Conservation (phyloP, 208 protist species). For the Leptomonas pyrrhocoris region DNA sequence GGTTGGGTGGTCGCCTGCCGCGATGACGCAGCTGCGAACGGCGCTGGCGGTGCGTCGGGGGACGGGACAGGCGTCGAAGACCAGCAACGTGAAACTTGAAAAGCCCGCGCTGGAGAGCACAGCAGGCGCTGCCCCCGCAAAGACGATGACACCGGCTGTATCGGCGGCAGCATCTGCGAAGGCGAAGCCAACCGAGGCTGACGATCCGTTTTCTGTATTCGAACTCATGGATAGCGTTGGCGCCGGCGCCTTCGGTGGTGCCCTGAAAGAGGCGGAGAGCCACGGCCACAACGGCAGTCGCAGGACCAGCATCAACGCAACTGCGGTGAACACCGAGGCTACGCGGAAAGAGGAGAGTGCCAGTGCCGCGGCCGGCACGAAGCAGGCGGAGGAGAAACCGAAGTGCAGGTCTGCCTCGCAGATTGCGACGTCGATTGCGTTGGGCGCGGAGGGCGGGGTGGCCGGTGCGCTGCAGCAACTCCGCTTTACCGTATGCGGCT, state of each 20-base stretch:
- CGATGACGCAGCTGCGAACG: conserved; percentile 29
- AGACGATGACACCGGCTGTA: neutral
- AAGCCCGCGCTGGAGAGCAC: neutral
- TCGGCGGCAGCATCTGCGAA: neutral
- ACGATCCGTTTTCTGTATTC: conserved; percentile 29
- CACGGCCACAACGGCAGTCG: neutral
- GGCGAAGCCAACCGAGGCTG: neutral
- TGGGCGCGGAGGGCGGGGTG: conserved; percentile 9
- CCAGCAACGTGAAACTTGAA: neutral
- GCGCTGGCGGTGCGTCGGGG: conserved; percentile 20
- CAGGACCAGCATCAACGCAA: neutral
- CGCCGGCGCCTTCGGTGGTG: neutral
- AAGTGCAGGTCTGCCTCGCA: neutral
- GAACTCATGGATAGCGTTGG: conserved; percentile 19
- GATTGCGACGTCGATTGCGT: conserved; percentile 20
- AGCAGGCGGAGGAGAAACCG: neutral
- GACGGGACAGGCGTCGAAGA: conserved; percentile 1
- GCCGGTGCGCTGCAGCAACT: conserved; percentile 16
- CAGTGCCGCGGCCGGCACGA: neutral
- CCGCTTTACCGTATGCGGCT: conserved; percentile 17
- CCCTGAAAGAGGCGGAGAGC: conserved; percentile 12
- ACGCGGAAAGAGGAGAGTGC: neutral
- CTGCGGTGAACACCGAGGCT: no score
- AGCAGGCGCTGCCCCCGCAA: neutral
- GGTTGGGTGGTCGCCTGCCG: conserved; percentile 21